These are phyloP conservation scores for Erythrophleum fordii DNA, from an alignment of 306 rosid genomes.

Conservation along the genomic window DNA sequence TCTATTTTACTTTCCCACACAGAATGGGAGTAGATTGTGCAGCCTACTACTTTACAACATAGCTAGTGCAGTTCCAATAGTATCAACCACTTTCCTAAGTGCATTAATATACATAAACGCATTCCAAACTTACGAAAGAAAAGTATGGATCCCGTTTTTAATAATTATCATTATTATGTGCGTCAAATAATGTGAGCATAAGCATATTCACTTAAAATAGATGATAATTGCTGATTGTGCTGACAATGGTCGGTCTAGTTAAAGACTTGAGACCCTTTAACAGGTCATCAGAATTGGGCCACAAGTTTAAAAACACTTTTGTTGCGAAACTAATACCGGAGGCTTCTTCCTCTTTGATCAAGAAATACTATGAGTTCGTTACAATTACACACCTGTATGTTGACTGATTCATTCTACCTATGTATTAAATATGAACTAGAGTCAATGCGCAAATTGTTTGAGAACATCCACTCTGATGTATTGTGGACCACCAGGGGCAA, in stretches of 20 bases:
- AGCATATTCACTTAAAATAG: conserved; percentile 15
- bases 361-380: neutral
- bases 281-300: neutral
- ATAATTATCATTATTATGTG: neutral
- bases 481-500: neutral
- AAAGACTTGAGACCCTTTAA: neutral
- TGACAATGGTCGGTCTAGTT: conserved; percentile 9
- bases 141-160: neutral
- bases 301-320: neutral
- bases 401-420: neutral
- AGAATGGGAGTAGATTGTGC: neutral
- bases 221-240: neutral
- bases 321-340: neutral
- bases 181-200: neutral
- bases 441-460: neutral
- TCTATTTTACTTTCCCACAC: neutral
- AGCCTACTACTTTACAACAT: neutral
- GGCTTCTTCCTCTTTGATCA: neutral
- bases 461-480: neutral
- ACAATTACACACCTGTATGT: no score
- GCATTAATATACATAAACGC: neutral
- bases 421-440: neutral
- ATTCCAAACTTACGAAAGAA: conserved; percentile 2
- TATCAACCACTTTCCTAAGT: neutral
- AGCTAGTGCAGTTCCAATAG: neutral